These are phyloP conservation scores for Mycoemilia scoparia DNA, from an alignment of 192 early-diverging fungal genomes.

Conservation along the genomic window DNA sequence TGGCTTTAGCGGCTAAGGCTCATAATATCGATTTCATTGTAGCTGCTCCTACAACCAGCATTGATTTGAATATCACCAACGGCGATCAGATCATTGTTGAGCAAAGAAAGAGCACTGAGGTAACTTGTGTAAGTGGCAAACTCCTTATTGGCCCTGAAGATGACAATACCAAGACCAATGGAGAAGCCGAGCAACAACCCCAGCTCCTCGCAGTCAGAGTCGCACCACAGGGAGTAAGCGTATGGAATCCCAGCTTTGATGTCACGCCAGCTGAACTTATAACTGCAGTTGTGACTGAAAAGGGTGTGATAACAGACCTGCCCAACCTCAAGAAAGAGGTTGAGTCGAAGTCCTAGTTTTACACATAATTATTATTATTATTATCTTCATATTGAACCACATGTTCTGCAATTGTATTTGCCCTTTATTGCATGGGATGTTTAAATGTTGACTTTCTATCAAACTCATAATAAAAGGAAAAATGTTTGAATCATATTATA, in stretches of 20 bases:
- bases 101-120: constrained; percentile 55
- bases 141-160: constrained; percentile 28
- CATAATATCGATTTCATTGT: constrained; percentile 83
- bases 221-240: constrained; percentile 61
- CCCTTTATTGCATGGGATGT: no score
- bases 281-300: constrained; percentile 81
- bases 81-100: constrained; percentile 79
- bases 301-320: constrained; percentile 58
- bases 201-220: constrained; percentile 37
- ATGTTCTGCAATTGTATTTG: no score
- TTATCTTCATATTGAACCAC: no score
- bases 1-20: constrained; percentile 76
- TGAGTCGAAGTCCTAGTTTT: no score
- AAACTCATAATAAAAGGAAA: no score
- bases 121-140: constrained; percentile 31
- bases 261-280: constrained; percentile 78
- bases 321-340: no score
- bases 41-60: constrained; percentile 82
- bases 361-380: no score
- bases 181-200: no score
- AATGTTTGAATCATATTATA: no score
- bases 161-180: constrained; percentile 5
- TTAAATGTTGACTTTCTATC: no score
- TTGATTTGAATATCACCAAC: constrained; percentile 53
- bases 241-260: constrained; percentile 98